Evolutionary conservation across 257 asterid species (phyloP), one percentile per base, ranked within the genome.

Genomic region (Linderniella brevidens): DNA sequence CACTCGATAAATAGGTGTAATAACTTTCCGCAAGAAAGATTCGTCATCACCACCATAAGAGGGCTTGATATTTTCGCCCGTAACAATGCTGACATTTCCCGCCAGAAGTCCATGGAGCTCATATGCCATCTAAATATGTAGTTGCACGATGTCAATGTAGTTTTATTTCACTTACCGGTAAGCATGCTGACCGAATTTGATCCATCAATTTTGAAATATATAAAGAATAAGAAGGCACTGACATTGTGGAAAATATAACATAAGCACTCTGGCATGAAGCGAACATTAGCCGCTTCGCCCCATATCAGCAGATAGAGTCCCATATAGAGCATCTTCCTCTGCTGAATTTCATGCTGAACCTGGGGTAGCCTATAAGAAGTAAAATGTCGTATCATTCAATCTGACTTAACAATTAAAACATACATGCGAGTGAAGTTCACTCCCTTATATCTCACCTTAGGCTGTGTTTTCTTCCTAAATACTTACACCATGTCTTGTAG

Each of bases 71-170:
- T 90, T 90, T 71, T 85, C 98, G 49, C 98, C 98, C 15, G 98
- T 90, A 62, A 85, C 98, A 51, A 90, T 73, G 82, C 98, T 90
- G 48, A 90, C 98, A 64, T 84, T 90, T 71, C 98, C 98, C 62
- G 96, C 96, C 64, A 90, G 66, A 47, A 90, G 96, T 47, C 98
- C 98, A 63, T 90, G 98, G 52, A 90, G 96, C 69, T 90, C 96
- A 56, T 84, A 77, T 39, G 98, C 98, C 98, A 90, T 90, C 98
- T 90, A n/a, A 2, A 25, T 25, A 25, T 25, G 32, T 25, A 25
- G 32, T 25, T 25, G 32, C 32, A 25, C 6, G 32, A 25, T 25
- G 6, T 25, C n/a, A 3, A 25, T n/a, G n/a, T 25, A 3, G 6
- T 25, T 25, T 2, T 25, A 25, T 25, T 25, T 6, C 3, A 25